Evolutionary conservation across 1,284 basidiomycete genomes (phyloP).

Genomic region (Mrakiaceae sp.): DNA sequence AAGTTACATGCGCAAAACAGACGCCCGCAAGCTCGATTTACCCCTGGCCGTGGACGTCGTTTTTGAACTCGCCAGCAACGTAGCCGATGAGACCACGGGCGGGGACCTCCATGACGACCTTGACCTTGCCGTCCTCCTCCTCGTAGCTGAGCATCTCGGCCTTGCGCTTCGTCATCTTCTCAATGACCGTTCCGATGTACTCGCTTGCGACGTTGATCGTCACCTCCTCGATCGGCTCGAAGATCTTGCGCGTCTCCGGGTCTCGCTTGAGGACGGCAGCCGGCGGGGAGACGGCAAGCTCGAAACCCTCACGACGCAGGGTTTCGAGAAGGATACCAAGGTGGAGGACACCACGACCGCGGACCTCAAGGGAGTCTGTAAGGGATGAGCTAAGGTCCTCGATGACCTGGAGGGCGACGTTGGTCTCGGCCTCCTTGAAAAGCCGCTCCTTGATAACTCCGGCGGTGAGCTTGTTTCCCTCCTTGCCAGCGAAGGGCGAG

Average conservation of each 20-base stretch:
- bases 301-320: constrained; percentile 17
- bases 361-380: constrained; percentile 14
- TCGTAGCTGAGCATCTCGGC: constrained; percentile 14
- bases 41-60: constrained; percentile 19
- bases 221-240: constrained; percentile 17
- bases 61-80: constrained; percentile 17
- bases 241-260: not conserved
- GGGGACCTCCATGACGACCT: constrained; percentile 18
- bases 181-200: constrained; percentile 15
- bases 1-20: not conserved
- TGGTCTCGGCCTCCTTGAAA: constrained; percentile 16
- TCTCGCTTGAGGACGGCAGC: constrained; percentile 11
- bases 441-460: constrained; percentile 17
- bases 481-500: constrained; percentile 17
- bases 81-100: constrained; percentile 17
- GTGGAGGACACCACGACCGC: constrained; percentile 17
- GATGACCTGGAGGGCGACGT: constrained; percentile 17
- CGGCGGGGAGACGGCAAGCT: constrained; percentile 15
- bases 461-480: constrained; percentile 15
- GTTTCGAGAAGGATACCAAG: constrained; percentile 17
- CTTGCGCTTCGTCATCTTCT: constrained; percentile 18
- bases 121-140: constrained; percentile 18
- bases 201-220: constrained; percentile 13
- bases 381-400: not conserved
- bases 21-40: not conserved